phyloP scores from a whole-genome alignment of 2,329 filamentous ascomycete genomes.

The Hypoxylon sp. region DNA sequence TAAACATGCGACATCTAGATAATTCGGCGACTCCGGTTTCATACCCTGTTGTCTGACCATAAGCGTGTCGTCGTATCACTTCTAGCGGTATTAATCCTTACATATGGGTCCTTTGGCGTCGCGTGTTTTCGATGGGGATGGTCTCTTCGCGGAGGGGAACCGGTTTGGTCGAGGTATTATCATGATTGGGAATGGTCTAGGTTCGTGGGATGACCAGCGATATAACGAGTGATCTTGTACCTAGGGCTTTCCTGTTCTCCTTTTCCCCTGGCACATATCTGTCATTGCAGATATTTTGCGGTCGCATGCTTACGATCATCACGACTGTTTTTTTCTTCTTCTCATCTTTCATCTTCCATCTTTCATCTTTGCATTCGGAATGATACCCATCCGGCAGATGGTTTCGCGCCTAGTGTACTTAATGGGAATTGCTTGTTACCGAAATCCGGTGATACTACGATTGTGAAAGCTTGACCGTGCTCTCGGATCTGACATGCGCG shows the following conservation, averaged over 20 bases:
- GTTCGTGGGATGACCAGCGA: conserved; percentile 16
- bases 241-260: conserved; percentile 10
- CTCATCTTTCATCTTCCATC: no score
- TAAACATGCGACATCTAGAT: neutral
- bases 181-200: conserved; percentile 16
- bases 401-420: conserved; percentile 32
- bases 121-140: neutral
- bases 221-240: conserved; percentile 28
- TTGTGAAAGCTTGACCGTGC: neutral
- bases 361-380: conserved; percentile 35
- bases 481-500: no score
- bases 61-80: neutral
- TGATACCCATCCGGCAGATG: conserved; percentile 42
- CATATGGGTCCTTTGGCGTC: conserved; percentile 8
- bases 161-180: conserved; percentile 1
- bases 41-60: neutral
- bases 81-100: neutral
- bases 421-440: conserved; percentile 26
- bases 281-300: conserved; percentile 27
- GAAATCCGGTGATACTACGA: neutral
- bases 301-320: conserved; percentile 17
- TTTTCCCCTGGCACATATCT: conserved; percentile 18
- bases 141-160: neutral
- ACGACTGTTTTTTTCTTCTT: conserved; percentile 26
- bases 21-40: neutral